Base-by-base conservation (phyloP, 306 rosid genomes). In the Rubus parviflorus region DNA sequence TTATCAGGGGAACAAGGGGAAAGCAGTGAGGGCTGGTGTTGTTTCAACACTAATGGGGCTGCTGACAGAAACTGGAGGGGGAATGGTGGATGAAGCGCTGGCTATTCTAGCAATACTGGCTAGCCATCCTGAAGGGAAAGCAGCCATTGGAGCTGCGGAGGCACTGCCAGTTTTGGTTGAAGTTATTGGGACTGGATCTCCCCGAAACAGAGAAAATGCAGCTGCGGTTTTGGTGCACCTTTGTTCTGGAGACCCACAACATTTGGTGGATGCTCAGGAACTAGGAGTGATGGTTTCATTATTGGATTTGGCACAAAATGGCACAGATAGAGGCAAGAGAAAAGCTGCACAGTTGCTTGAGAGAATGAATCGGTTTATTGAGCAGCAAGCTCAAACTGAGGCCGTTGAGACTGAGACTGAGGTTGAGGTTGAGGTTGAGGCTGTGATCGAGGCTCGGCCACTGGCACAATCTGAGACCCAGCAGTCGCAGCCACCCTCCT, bases 41-140 rank as follows among this genome's bases (percentile, higher is more conserved):
- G 88, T 96, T 80, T 95, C 98, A 47, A 92, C 97, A 35, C 80
- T 96, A 61, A 96, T 96, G 99, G 83, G 73, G 77, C 88, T 96
- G 56, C 86, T 96, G 74, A 90, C 96, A 10, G 98, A 92, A 81
- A 91, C 90, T 3, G 89, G 87, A 45, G 93, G 94, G 14, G 96
- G 93, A 81, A 96, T 96, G 99, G 97, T 92, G 76, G 98, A 96
- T 79, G 99, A 96, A 84, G 97, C 99, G 53, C 81, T 96, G 82
- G 99, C 99, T 77, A 92, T 96, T 85, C 86, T 96, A 76, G 98
- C 98, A 37, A 92, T 96, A 75, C 77, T 96, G 80, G 73, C 99
- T n/a, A 91, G 96, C 87, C 98, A 96, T 78, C 79, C 90, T 7
- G 99, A 96, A 54, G 99, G 98, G 78, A 96, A 91, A 77, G 83